These are phyloP conservation scores for Diaporthe ampelina DNA, from an alignment of 2,329 filamentous ascomycete genomes.

Conservation along the genomic window DNA sequence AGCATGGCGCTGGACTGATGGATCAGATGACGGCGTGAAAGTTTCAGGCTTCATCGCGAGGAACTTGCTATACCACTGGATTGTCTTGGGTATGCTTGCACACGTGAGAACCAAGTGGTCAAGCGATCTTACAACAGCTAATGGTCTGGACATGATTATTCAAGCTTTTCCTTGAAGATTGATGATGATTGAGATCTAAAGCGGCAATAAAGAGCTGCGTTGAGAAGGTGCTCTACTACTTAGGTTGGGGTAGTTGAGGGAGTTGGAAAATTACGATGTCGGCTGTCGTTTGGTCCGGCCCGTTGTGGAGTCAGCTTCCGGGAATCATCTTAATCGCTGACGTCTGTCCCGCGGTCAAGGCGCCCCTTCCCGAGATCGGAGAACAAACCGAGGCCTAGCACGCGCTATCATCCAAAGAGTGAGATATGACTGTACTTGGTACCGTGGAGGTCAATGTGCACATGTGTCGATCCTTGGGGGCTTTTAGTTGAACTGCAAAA, in stretches of 20 bases:
- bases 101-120: slow-evolving; percentile 75
- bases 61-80: slow-evolving; percentile 67
- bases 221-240: neutral
- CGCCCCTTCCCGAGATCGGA: slow-evolving; percentile 1
- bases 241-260: no score
- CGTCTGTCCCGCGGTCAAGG: neutral
- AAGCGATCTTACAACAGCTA: slow-evolving; percentile 56
- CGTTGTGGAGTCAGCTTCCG: neutral
- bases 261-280: neutral
- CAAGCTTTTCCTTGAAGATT: neutral
- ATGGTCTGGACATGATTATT: slow-evolving; percentile 47
- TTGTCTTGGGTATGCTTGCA: slow-evolving; percentile 61
- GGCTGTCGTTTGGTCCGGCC: neutral
- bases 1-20: slow-evolving; percentile 60
- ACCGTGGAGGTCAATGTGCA: neutral
- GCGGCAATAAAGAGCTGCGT: neutral
- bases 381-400: neutral
- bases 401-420: neutral
- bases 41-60: slow-evolving; percentile 70
- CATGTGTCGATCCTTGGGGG: neutral
- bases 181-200: neutral
- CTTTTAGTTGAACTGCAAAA: no score
- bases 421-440: neutral
- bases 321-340: neutral
- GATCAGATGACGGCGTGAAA: slow-evolving; percentile 59